Base-by-base conservation (phyloP, 805 yeast species). In the Torulaspora maleeae region DNA sequence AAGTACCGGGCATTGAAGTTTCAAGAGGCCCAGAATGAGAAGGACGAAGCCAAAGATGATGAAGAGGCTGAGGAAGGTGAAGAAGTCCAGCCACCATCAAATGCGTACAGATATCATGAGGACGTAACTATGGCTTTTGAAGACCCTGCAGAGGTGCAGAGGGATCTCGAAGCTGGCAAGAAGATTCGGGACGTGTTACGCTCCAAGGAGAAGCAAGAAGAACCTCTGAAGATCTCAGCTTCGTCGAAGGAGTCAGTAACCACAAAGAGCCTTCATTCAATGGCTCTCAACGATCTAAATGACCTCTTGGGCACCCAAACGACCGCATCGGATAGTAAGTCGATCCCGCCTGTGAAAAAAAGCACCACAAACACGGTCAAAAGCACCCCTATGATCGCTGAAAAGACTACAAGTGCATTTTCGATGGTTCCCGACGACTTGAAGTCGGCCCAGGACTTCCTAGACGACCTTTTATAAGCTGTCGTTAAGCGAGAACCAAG, bases 1-100 rank as follows among this genome's bases (percentile, higher is more conserved):
- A 70, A 62, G 58, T 70, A 64, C 46, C 51, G 55, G 4, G 54
- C 61, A 11, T 30, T 59, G 24, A 58, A 58, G 35, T 53, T 51
- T 20, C 36, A 49, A 11, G 49, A 49, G 13, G 41, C 36, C 13
- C 48, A 64, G 10, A 58, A 61, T 10, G 50, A 44, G 1, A 50
- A 53, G 41, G 56, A 60, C 39, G 56, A 54, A 36, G 41, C 44
- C 2, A 36, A 38, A 1, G 48, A 47, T 20, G 42, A 44, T 5
- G 47, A 47, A 2, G 47, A 43, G n/a, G 19, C 37, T 1, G 52
- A 47, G 11, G 57, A 55, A 22, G 25, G 25, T n/a, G 40, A 48
- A 20, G 44, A 45, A 13, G 49, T 41, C 4, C 54, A 49, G 19
- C 54, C 52, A n/a, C 56, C 58, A 13, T 45, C 55, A 16, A 56